Evolutionary conservation across 1,284 basidiomycete species (phyloP).

Genomic region (Xanthoconium separans): DNA sequence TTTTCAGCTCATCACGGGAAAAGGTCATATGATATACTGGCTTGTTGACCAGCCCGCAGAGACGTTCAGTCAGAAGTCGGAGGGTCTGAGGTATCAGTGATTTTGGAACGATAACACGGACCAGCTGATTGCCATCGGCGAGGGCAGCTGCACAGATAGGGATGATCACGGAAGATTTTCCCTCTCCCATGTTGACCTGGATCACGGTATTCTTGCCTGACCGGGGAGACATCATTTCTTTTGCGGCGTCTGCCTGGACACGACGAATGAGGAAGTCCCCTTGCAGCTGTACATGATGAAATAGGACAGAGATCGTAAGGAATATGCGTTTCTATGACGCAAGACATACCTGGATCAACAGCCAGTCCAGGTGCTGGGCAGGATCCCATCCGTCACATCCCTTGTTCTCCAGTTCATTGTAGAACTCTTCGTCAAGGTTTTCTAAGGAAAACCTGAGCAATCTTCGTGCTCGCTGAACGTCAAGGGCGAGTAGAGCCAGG

Average conservation of each 20-base stretch:
- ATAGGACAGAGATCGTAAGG: too few relatives aligned
- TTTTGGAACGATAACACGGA: neutral
- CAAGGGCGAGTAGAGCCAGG: neutral
- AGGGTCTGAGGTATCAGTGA: neutral
- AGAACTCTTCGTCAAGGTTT: neutral
- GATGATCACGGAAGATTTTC: constrained; percentile 2
- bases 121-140: neutral
- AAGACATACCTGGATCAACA: neutral
- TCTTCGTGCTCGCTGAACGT: neutral
- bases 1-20: neutral
- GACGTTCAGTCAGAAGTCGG: neutral
- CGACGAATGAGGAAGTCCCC: neutral
- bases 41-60: neutral
- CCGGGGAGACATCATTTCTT: neutral
- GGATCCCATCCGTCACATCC: constrained; percentile 1
- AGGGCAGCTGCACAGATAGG: neutral
- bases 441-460: neutral
- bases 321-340: neutral
- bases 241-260: neutral
- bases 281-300: neutral
- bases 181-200: neutral
- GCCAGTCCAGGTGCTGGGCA: neutral
- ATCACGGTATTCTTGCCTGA: neutral
- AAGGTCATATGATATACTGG: neutral
- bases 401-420: neutral